Base-by-base conservation (phyloP, 805 yeast species). In the Clavispora phyllophila region DNA sequence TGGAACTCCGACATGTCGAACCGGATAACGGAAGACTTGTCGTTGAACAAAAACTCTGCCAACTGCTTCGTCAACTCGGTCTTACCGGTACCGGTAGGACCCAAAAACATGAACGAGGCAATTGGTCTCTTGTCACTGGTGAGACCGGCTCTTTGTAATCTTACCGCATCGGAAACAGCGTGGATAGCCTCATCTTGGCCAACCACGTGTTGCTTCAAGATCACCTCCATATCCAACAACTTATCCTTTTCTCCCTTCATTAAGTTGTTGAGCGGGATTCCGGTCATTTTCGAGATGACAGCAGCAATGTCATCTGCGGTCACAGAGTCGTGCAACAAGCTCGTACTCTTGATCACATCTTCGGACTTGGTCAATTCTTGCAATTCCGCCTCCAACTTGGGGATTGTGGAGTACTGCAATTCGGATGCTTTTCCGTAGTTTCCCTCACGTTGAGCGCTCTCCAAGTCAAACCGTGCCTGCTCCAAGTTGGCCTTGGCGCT, bases 1-100 rank as follows among this genome's bases (percentile, higher is more conserved):
- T 91, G 98, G 63, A 93, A 91, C 62, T 91, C 99, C 17, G 96
- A 87, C 99, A 93, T 93, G 63, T 91, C 99, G 61, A 91, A 91
- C 54, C 99, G 74, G 19, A 90, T 80, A 27, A 91, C 89, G 9
- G 96, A 79, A 35, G 80, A 74, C 56, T 87, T 88, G 61, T 91
- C 91, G 57, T 89, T 93, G 65, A 93, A 93, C 54, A 91, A 65
- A 55, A 93, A 93, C 54, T 88, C 89, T 2, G 98, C 96, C 44
- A 91, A 74, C 0, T 95, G 82, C 62, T 93, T 91, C 7, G 97
- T 90, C 40, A 93, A 74, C 63, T 93, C 98, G 0, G 99, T 93
- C 65, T 91, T 91, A 68, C 99, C 99, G 0, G 98, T 91, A 68
- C 99, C 99, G 0, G 99, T 93, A 41, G 99, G 98, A 18, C 99